Percentiles rank a stretch among this genome's conserved stretches.
Conservation (phyloP, 768 basidiomycete genomes). For the Tulasnella sp. region DNA sequence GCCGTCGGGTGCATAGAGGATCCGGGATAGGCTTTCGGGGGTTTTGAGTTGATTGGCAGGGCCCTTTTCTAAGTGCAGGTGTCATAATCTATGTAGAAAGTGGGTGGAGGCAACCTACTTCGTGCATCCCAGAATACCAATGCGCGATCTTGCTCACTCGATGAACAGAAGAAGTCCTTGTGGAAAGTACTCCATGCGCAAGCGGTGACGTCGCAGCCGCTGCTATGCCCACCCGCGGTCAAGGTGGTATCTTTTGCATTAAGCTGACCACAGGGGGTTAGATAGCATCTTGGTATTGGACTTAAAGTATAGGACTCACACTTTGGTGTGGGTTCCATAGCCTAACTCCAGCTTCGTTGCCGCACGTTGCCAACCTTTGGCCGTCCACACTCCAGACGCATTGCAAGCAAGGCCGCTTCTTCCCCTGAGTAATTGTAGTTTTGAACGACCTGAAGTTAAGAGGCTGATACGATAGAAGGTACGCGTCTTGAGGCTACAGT, state of each 20-base stretch:
- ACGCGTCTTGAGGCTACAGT: not conserved
- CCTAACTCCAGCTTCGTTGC: constrained; percentile 1
- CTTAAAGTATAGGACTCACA: not conserved
- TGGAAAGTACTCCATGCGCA: constrained; percentile 12
- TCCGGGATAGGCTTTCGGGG: not conserved
- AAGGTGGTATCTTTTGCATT: not conserved
- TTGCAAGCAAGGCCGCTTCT: not conserved
- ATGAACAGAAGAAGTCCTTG: constrained; percentile 8
- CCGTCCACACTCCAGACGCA: constrained; percentile 9
- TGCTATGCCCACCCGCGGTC: not conserved
- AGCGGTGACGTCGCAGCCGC: not conserved
- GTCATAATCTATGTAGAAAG: not conserved
- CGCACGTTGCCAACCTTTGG: constrained; percentile 10
- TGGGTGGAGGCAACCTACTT: not conserved
- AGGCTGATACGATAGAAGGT: not conserved
- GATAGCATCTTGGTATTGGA: not conserved
- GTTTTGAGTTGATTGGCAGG: not conserved
- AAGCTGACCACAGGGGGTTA: not conserved
- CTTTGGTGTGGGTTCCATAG: constrained; percentile 9
- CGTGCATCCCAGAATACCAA: constrained; percentile 11
- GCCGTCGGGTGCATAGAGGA: constrained; percentile 5
- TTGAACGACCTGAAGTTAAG: constrained; percentile 6
- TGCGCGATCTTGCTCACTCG: not conserved
- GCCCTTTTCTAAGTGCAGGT: not conserved
- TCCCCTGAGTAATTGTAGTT: not conserved